phyloP scores from a whole-genome alignment of 2,329 filamentous ascomycete species.

The Aspergillus sp. region DNA sequence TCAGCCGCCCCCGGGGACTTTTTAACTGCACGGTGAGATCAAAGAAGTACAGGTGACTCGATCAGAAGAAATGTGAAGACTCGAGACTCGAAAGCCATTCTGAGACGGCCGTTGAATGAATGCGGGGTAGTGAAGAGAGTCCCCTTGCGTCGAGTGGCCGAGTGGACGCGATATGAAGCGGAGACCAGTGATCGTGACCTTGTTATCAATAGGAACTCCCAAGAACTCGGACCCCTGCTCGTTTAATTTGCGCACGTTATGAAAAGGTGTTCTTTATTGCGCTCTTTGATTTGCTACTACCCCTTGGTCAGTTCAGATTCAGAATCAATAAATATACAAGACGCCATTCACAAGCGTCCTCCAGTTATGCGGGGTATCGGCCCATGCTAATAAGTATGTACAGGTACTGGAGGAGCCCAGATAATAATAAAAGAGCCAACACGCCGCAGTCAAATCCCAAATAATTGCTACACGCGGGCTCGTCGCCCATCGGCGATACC shows the following conservation, averaged over 20 bases:
- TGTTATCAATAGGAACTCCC: constrained; percentile 21
- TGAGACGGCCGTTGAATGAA: constrained; percentile 5
- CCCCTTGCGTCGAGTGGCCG: constrained; percentile 4
- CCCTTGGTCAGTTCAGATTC: background rate
- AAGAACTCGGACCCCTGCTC: constrained; percentile 10
- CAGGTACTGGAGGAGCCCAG: background rate
- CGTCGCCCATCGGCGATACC: background rate
- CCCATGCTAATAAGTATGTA: background rate
- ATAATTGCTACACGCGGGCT: background rate
- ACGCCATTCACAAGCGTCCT: background rate
- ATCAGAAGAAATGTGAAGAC: background rate
- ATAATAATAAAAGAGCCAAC: background rate
- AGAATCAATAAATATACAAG: background rate
- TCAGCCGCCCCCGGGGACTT: constrained; percentile 3
- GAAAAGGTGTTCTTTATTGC: background rate
- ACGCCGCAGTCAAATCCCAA: constrained; percentile 1
- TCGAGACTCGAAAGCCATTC: background rate
- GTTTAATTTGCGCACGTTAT: background rate
- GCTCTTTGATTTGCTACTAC: background rate
- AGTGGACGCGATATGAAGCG: background rate
- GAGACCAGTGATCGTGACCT: constrained; percentile 6
- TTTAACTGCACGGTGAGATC: constrained; percentile 1
- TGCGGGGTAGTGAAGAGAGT: constrained; percentile 29
- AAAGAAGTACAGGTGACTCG: background rate
- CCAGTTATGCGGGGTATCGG: background rate